Base-by-base conservation (phyloP, 1,284 basidiomycete species). In the Takashimella tepidaria region DNA sequence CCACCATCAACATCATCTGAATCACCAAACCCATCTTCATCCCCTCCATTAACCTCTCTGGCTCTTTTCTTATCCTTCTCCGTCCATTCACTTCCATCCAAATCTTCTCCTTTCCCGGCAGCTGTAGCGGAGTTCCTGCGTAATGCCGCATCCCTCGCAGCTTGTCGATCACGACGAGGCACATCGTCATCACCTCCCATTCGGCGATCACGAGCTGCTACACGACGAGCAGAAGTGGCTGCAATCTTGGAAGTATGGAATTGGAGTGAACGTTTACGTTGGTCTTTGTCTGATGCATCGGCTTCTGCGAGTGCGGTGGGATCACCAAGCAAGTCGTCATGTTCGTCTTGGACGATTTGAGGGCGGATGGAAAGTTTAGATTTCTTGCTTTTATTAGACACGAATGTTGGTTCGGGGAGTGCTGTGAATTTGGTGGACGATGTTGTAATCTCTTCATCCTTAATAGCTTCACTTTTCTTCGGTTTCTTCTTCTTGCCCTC, bases 221-320 rank as follows among this genome's bases (percentile, higher is more conserved):
- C 82, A 47, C 90, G 81, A 54, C 87, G 80, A 16, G 84, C 83
- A 55, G 83, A 82, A 4, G 88, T 82, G 53, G 83, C 83, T 66
- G 89, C 89, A 64, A 97, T 92, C 70, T 87, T 87, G 53, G 88
- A 82, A 1, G 91, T 92, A 74, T 97, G 88, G 84, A 97, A 97
- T 26, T 87, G 85, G 21, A 97, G 80, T 8, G 87, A 83, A 57
- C 86, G 86, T 61, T 84, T 86, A 54, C 86, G 83, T 5, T 85
- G 84, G 40, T 79, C 81, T 73, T 96, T 96, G 76, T 96, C 92
- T 10, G 80, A 81, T 4, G 83, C 81, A 63, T 96, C 93, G 13
- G 83, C 82, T 22, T 81, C 76, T 52, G 83, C 79, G 19, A 97
- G 81, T 11, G 81, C 73, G 1, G 81, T 83, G 8, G 83, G 79